Conservation (phyloP, 163 green algal species). For the Prototheca wickerhamii region DNA sequence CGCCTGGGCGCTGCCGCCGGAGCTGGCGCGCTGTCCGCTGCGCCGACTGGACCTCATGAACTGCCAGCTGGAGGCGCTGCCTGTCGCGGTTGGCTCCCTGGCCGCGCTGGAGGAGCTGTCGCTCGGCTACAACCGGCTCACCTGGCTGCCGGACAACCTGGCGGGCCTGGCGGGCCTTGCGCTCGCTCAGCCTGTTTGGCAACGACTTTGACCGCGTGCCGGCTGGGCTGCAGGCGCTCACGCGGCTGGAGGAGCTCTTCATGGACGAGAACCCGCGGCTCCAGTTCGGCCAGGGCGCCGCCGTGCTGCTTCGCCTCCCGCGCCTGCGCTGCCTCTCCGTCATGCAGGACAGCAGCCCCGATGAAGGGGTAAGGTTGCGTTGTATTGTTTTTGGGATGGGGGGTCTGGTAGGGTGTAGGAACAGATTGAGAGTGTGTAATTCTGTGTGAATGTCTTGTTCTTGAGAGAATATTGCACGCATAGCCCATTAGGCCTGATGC, state of each 20-base stretch:
- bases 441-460: no score
- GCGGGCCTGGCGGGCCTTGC: not conserved
- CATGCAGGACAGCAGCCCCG: not conserved
- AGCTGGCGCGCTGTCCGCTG: conserved; percentile 3
- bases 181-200: not conserved
- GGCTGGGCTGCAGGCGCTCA: not conserved
- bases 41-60: conserved; percentile 1
- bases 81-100: not conserved
- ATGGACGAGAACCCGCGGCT: conserved; percentile 2
- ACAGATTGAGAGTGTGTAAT: not conserved
- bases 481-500: no score
- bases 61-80: not conserved
- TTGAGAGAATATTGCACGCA: no score
- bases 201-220: not conserved
- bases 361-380: not conserved
- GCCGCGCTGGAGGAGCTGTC: not conserved
- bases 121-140: conserved; percentile 1
- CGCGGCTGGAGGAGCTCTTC: not conserved
- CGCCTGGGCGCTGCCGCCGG: not conserved
- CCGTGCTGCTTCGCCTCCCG: not conserved
- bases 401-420: not conserved
- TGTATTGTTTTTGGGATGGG: not conserved
- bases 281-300: not conserved
- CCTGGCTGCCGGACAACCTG: not conserved
- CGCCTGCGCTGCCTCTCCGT: not conserved